Base-by-base conservation (phyloP, 768 basidiomycete species). In the Boletus reticulatus region DNA sequence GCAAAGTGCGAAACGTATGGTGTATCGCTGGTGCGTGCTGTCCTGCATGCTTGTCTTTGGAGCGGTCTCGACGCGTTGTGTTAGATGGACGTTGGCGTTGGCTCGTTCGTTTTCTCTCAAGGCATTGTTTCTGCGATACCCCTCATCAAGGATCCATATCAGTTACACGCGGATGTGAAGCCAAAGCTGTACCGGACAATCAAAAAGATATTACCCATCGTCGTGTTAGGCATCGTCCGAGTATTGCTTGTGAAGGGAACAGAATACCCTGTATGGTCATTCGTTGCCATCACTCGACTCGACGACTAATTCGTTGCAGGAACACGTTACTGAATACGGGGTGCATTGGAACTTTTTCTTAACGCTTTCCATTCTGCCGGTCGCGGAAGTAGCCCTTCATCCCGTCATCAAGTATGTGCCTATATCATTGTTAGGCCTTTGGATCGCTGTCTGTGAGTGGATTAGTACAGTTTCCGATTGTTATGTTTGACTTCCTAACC, bases 311-410 rank as follows among this genome's bases (percentile, higher is more conserved):
- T 19, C 42, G 13, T 36, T 22, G 32, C 77, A 88, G 95, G 97
- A 98, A 75, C 97, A 98, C 56, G 87, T 89, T 52, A 88, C 94
- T 0, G 97, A 99, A 73, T 98, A 98, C 60, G 97, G 97, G 0
- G 84, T 84, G 0, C 96, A 98, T 64, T 99, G 97, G 97, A 98
- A 98, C 69, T 98, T 98, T 73, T 99, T 99, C 79, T 81, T 98
- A 62, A 98, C 97, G 0, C 78, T 98, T 20, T 93, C 88, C 0
- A 61, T 92, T 1, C 68, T 98, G 6, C 94, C 94, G 0, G 66
- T 92, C 4, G 72, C 90, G 13, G 85, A 92, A 65, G 80, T 86
- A 3, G 43, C 83, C 0, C 69, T 94, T 4, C 87, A 89, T 53
- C 89, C 91, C 0, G 24, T 92, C 32, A 78, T 94, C 43, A 65